Evolutionary conservation across 2,329 filamentous ascomycete species (phyloP).

Genomic region (Allantophomopsis lycopodina): DNA sequence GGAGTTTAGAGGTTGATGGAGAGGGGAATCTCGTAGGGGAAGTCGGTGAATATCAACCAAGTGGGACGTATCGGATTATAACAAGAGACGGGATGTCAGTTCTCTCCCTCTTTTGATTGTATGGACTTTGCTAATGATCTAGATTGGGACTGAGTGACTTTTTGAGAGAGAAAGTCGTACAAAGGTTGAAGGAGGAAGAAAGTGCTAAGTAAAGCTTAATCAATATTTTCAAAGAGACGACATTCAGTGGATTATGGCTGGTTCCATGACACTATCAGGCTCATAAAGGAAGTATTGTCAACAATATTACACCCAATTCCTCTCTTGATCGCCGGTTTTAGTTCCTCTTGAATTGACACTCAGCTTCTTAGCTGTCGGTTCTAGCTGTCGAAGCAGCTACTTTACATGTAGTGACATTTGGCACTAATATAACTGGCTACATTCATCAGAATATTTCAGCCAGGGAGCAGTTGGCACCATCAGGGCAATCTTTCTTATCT

Average conservation of each 20-base stretch:
- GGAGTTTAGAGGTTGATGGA: constrained; percentile 50
- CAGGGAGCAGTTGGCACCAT: too few species aligned
- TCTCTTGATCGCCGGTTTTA: too few species aligned
- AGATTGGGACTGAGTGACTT: constrained; percentile 41
- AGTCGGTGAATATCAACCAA: constrained; percentile 31
- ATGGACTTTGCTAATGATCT: constrained; percentile 11
- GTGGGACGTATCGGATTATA: constrained; percentile 48
- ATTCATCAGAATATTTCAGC: too few species aligned
- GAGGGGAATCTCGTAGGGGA: constrained; percentile 34
- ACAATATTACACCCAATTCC: too few species aligned
- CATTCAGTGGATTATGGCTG: not conserved
- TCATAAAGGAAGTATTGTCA: too few species aligned
- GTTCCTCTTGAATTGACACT: too few species aligned
- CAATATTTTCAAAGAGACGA: not conserved
- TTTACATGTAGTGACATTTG: too few species aligned
- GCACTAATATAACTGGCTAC: too few species aligned
- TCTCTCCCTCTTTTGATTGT: not conserved
- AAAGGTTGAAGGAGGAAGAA: constrained; percentile 37
- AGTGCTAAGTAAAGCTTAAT: constrained; percentile 8
- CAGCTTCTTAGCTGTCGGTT: too few species aligned
- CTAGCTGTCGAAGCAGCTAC: too few species aligned
- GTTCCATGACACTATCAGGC: too few species aligned
- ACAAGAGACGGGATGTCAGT: constrained; percentile 57
- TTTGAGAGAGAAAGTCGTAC: constrained; percentile 36
- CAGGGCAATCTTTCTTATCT: too few species aligned